Evolutionary conservation across 495 filamentous ascomycete genomes (phyloP).

Genomic region (Evernia prunastri): DNA sequence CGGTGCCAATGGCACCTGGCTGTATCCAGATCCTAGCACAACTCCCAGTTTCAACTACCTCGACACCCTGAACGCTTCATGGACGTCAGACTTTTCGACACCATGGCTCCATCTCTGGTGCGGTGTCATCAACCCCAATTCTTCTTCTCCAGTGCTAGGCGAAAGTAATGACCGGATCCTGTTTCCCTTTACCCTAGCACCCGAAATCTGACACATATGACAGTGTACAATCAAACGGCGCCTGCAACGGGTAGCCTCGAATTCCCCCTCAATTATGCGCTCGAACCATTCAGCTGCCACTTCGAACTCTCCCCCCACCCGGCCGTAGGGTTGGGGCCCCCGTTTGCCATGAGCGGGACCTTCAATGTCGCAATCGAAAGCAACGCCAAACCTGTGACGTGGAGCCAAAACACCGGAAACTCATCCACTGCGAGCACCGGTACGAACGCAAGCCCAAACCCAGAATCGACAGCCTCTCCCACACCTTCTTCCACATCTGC

Average conservation of each 20-base stretch:
- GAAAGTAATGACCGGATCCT: background rate
- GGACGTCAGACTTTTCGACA: background rate
- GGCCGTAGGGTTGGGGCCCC: background rate
- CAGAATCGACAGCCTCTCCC: background rate
- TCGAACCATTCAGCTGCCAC: conserved; percentile 9
- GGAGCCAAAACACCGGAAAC: background rate
- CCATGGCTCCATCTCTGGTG: conserved; percentile 5
- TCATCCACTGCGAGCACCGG: background rate
- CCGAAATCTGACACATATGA: background rate
- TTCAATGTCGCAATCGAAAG: background rate
- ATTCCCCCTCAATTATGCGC: background rate
- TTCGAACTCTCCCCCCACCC: background rate
- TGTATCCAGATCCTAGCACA: conserved; percentile 6
- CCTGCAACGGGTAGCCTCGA: background rate
- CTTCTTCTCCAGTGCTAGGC: background rate
- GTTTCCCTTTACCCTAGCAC: background rate
- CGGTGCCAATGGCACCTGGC: background rate
- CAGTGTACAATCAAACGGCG: conserved; percentile 4
- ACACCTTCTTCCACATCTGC: background rate
- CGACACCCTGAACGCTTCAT: background rate
- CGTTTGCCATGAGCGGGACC: background rate
- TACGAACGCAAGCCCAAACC: background rate
- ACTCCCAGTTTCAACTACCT: background rate
- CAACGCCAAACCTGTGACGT: background rate
- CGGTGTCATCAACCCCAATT: background rate